These are phyloP conservation scores for Herpotrichia juniperi DNA, from an alignment of 2,329 filamentous ascomycete genomes.

Conservation along the genomic window DNA sequence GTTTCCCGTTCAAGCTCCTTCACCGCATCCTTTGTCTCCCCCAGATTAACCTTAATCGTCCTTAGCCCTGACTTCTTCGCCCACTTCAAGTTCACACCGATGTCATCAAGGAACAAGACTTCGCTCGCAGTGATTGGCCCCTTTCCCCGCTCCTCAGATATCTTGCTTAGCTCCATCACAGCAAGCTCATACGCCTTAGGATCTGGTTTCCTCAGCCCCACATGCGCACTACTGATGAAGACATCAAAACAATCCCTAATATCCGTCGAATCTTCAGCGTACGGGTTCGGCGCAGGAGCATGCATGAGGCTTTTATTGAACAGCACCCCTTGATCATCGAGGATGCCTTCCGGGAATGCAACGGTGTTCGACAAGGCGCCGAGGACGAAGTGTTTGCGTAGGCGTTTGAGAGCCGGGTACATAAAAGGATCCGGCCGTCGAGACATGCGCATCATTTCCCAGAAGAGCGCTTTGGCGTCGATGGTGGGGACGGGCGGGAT, in stretches of 20 bases:
- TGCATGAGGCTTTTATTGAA: conserved; percentile 44
- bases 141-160: conserved; percentile 61
- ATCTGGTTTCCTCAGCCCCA: conserved; percentile 87
- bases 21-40: conserved; percentile 80
- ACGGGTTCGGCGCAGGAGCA: conserved; percentile 20
- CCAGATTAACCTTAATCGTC: conserved; percentile 85
- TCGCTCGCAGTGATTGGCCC: conserved; percentile 67
- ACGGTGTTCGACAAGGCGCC: conserved; percentile 91
- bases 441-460: conserved; percentile 84
- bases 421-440: conserved; percentile 82
- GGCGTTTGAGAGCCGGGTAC: conserved; percentile 76
- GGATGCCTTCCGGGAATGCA: conserved; percentile 78
- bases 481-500: conserved; percentile 75
- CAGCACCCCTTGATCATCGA: conserved; percentile 60
- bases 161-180: conserved; percentile 68
- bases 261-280: conserved; percentile 49
- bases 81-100: conserved; percentile 88
- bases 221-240: conserved; percentile 84
- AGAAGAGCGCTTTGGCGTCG: conserved; percentile 81
- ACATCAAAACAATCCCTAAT: conserved; percentile 78
- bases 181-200: conserved; percentile 79
- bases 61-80: conserved; percentile 75
- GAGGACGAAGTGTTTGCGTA: conserved; percentile 63
- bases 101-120: conserved; percentile 89
- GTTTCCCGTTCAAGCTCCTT: conserved; percentile 78